These are phyloP conservation scores for Talaromyces piceae DNA, from an alignment of 2,329 filamentous ascomycete genomes.

Conservation along the genomic window DNA sequence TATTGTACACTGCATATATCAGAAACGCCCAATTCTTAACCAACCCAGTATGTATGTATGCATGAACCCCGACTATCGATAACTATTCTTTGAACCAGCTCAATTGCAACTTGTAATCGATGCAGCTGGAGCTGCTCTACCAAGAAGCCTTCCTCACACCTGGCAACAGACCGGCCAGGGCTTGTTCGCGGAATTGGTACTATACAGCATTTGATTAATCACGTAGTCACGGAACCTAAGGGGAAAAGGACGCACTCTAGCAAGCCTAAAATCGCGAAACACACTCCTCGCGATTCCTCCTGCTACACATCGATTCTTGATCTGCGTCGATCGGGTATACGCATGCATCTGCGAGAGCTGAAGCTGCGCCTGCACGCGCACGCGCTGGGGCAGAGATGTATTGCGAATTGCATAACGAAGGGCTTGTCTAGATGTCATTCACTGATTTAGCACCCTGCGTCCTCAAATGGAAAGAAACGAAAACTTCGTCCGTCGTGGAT, in stretches of 20 bases:
- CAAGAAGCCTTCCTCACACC: constrained; percentile 96
- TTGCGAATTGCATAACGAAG: constrained; percentile 91
- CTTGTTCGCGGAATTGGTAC: constrained; percentile 91
- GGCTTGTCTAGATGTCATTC: constrained; percentile 42
- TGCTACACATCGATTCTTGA: constrained; percentile 86
- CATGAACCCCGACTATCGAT: neutral
- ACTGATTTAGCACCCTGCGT: neutral
- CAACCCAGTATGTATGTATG: neutral
- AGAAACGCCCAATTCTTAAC: constrained; percentile 3
- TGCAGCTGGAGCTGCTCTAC: constrained; percentile 45
- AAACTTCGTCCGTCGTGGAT: neutral
- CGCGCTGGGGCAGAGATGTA: constrained; percentile 70
- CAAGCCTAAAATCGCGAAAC: constrained; percentile 87
- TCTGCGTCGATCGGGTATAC: constrained; percentile 89
- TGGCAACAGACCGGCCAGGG: constrained; percentile 74
- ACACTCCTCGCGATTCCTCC: constrained; percentile 87
- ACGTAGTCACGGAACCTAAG: too few relatives aligned
- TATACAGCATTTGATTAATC: constrained; percentile 33
- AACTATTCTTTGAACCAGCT: too few relatives aligned
- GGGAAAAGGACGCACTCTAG: constrained; percentile 58
- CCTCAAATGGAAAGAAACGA: too few relatives aligned
- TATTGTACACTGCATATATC: constrained; percentile 6
- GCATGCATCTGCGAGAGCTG: constrained; percentile 91
- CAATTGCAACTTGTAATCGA: neutral
- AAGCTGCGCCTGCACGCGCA: constrained; percentile 85